Conservation (phyloP, 1,284 basidiomycete genomes). For the Phellinidium pouzarii region DNA sequence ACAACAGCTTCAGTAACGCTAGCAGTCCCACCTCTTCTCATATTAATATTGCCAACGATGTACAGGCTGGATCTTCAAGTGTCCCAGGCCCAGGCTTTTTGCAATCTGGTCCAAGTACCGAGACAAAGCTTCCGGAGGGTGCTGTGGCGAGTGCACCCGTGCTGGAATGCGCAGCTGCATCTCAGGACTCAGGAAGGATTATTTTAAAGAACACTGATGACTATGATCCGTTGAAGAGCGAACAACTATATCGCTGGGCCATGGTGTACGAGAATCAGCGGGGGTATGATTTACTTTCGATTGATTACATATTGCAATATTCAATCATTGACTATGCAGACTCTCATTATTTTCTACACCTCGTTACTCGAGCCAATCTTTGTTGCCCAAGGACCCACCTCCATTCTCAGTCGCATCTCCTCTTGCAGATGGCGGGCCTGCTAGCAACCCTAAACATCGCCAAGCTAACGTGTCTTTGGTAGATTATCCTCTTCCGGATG, state of each 20-base stretch:
- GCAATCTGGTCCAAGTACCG: neutral
- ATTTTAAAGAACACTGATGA: neutral
- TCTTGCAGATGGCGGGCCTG: slow-evolving; percentile 4
- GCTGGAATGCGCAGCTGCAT: neutral
- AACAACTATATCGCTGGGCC: slow-evolving; percentile 57
- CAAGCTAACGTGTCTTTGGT: slow-evolving; percentile 50
- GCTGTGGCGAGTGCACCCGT: no score
- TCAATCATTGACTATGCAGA: slow-evolving; percentile 29
- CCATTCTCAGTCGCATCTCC: slow-evolving; percentile 53
- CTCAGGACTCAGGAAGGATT: neutral
- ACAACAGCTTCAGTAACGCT: neutral
- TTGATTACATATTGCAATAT: neutral
- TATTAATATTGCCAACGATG: neutral
- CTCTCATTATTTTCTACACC: slow-evolving; percentile 66
- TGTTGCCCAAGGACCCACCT: slow-evolving; percentile 68
- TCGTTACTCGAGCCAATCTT: slow-evolving; percentile 61
- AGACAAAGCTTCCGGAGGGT: neutral
- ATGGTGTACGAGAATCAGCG: slow-evolving; percentile 73
- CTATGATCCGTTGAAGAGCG: slow-evolving; percentile 10
- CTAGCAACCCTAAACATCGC: slow-evolving; percentile 20
- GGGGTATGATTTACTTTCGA: slow-evolving; percentile 43
- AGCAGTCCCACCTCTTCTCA: neutral
- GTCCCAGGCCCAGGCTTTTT: neutral
- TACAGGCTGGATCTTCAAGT: neutral
- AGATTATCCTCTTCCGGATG: slow-evolving; percentile 73